Conservation (phyloP, 1,284 basidiomycete genomes). For the Peniophora sp. region DNA sequence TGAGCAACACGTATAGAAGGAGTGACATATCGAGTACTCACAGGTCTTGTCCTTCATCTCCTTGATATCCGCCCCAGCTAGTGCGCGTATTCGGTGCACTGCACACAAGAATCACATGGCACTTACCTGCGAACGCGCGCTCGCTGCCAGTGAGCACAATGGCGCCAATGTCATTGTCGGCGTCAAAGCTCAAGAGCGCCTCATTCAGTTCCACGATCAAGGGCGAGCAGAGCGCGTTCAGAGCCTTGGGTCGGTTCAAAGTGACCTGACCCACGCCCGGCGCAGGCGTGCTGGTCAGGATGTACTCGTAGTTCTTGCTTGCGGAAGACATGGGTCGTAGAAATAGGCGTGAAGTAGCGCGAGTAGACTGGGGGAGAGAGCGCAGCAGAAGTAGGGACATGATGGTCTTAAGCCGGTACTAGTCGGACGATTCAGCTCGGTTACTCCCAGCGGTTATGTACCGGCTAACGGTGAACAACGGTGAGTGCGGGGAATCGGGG, state of each 20-base stretch:
- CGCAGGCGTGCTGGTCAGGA: constrained; percentile 69
- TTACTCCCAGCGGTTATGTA: too few species aligned
- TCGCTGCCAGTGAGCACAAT: constrained; percentile 93
- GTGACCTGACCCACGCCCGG: constrained; percentile 83
- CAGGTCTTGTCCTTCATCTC: constrained; percentile 92
- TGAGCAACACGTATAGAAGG: neutral
- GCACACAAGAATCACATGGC: constrained; percentile 8
- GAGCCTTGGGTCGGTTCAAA: constrained; percentile 92
- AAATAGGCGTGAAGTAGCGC: neutral
- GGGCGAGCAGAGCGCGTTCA: constrained; percentile 86
- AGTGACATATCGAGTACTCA: constrained; percentile 32
- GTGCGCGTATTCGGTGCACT: neutral
- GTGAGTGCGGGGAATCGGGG: too few species aligned
- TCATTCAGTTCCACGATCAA: constrained; percentile 75
- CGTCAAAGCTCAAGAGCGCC: constrained; percentile 67
- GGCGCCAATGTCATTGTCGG: constrained; percentile 68
- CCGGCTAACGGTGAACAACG: too few species aligned
- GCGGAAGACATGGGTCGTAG: constrained; percentile 14
- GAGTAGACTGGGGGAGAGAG: neutral
- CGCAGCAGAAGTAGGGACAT: constrained; percentile 8
- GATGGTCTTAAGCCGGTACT: neutral
- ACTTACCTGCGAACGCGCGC: constrained; percentile 84
- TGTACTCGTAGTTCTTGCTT: constrained; percentile 49
- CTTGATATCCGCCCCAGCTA: constrained; percentile 87
- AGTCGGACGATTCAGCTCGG: too few species aligned